A percentile compares a stretch with the other conserved stretches of the same genome.
These are phyloP conservation scores for Pyronema domesticum DNA, from an alignment of 495 filamentous ascomycete genomes.

Conservation along the genomic window DNA sequence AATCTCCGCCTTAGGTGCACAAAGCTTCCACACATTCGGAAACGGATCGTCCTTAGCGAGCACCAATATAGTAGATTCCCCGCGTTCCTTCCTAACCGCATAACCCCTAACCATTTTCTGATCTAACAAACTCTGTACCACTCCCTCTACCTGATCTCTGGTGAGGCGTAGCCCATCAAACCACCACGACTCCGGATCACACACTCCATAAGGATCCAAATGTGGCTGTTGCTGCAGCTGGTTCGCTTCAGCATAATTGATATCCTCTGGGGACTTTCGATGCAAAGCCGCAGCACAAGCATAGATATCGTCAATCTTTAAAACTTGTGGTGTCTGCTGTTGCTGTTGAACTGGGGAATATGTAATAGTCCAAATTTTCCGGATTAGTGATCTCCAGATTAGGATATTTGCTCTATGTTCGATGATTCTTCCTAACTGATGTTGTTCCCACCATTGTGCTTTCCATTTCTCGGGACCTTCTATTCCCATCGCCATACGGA, in stretches of 20 bases:
- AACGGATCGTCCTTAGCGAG: conserved; percentile 42
- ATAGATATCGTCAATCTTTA: conserved; percentile 36
- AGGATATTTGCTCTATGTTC: conserved; percentile 57
- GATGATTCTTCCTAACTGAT: conserved; percentile 54
- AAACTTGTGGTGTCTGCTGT: conserved; percentile 22
- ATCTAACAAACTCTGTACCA: conserved; percentile 56
- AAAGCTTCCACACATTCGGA: conserved; percentile 29
- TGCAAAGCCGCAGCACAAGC: conserved; percentile 20
- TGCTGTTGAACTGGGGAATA: not conserved
- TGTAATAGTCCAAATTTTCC: conserved; percentile 52
- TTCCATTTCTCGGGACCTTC: conserved; percentile 25
- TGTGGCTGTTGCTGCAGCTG: conserved; percentile 29
- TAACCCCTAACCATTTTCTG: conserved; percentile 80
- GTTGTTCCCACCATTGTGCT: conserved; percentile 55
- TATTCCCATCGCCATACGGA: conserved; percentile 43
- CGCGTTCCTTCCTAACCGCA: conserved; percentile 53
- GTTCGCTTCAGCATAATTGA: conserved; percentile 18
- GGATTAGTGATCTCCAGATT: conserved; percentile 67
- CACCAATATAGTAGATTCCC: conserved; percentile 53
- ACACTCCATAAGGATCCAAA: conserved; percentile 25
- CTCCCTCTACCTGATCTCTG: conserved; percentile 55
- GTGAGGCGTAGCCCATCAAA: conserved; percentile 34
- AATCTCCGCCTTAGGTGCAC: not conserved
- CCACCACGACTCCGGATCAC: conserved; percentile 24
- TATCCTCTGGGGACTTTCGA: conserved; percentile 14